Percentiles rank a stretch among this genome's conserved stretches.
phyloP scores from a whole-genome alignment of 208 protist species.

The Acanthamoeba sp. region DNA sequence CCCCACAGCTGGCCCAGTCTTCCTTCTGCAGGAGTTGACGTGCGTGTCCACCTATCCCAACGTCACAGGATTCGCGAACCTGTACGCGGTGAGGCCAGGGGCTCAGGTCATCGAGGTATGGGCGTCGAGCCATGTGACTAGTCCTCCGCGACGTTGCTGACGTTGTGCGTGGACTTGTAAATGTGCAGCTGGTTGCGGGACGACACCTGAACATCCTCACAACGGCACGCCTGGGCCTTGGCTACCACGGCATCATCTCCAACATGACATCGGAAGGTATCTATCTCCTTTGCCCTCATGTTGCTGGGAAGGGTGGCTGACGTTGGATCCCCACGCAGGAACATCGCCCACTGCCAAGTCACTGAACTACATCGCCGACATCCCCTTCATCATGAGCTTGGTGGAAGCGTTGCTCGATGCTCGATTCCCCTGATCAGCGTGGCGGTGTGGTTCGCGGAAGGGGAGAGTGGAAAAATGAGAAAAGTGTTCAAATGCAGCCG shows the following conservation, averaged over 20 bases:
- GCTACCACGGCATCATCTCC: background rate
- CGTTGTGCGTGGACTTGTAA: too few species aligned
- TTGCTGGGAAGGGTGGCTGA: too few species aligned
- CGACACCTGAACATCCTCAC: constrained; percentile 8
- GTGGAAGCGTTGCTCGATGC: background rate
- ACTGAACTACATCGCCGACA: background rate
- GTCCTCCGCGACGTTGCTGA: too few species aligned
- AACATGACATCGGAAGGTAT: background rate
- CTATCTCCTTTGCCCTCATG: too few species aligned
- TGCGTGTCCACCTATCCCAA: background rate
- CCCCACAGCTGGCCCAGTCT: too few species aligned
- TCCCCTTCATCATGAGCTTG: background rate
- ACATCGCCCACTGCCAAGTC: background rate
- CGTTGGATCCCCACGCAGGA: background rate
- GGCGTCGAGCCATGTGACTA: background rate
- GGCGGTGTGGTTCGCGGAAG: too few species aligned
- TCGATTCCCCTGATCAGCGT: background rate
- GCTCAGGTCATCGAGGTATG: background rate
- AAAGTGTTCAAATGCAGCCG: background rate
- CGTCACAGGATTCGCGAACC: constrained; percentile 16
- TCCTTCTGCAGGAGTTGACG: too few species aligned
- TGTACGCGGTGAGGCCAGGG: background rate
- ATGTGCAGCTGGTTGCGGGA: background rate
- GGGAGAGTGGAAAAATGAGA: background rate
- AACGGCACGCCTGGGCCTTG: background rate